phyloP scores from a whole-genome alignment of 371 early-diverging fungal species.

The Apophysomyces sp. region DNA sequence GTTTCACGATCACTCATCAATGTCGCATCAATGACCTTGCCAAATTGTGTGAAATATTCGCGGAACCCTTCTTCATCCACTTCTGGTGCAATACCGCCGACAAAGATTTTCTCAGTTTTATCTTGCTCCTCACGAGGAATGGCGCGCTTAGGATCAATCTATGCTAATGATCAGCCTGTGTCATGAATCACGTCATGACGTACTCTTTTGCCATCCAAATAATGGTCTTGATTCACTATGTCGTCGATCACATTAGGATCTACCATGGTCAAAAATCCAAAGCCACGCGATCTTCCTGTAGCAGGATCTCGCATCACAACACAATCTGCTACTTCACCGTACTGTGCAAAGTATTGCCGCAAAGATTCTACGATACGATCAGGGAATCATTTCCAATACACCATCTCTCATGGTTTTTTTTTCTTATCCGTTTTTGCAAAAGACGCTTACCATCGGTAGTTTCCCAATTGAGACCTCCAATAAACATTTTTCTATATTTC shows the following conservation, averaged over 20 bases:
- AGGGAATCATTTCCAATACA: background rate
- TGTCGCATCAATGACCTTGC: conserved; percentile 74
- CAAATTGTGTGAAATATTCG: conserved; percentile 74
- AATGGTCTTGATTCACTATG: conserved; percentile 73
- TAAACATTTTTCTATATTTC: conserved; percentile 82
- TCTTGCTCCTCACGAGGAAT: conserved; percentile 80
- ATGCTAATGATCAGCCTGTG: background rate
- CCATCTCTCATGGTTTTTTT: conserved; percentile 5
- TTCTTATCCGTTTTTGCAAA: background rate
- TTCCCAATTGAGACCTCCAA: conserved; percentile 93
- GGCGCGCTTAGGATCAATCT: conserved; percentile 90
- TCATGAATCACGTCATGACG: conserved; percentile 4
- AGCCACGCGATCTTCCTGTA: conserved; percentile 83
- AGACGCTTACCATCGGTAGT: conserved; percentile 79
- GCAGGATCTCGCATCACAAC: conserved; percentile 84
- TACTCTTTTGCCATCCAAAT: conserved; percentile 84
- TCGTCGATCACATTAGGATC: conserved; percentile 66
- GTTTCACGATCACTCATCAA: conserved; percentile 79
- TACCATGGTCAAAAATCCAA: conserved; percentile 88
- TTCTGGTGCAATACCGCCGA: conserved; percentile 83
- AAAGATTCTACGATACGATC: conserved; percentile 56
- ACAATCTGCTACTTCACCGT: conserved; percentile 72
- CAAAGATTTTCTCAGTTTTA: conserved; percentile 87
- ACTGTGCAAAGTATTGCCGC: conserved; percentile 72
- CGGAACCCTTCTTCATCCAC: conserved; percentile 82